Evolutionary conservation across 192 early-diverging fungal species (phyloP).

Genomic region (Geranomyces michiganensis): DNA sequence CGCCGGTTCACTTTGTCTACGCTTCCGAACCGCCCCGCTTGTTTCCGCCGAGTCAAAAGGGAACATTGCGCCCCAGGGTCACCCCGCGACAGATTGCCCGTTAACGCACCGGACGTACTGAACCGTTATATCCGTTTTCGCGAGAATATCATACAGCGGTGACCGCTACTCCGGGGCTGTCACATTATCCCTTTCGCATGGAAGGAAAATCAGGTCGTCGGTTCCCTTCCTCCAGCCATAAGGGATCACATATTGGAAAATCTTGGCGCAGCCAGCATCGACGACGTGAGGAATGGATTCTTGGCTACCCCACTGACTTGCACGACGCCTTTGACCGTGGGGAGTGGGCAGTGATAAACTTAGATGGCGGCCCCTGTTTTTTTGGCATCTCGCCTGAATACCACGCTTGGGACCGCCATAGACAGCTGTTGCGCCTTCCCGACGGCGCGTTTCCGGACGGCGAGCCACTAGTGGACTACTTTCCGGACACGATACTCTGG

Average conservation of each 20-base stretch:
- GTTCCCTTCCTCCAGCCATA: neutral
- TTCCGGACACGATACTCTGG: slow-evolving; percentile 10
- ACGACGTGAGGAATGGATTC: slow-evolving; percentile 6
- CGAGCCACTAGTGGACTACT: slow-evolving; percentile 1
- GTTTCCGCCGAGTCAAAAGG: too few species aligned
- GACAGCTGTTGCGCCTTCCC: neutral
- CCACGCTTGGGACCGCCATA: slow-evolving; percentile 1
- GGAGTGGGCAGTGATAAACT: neutral
- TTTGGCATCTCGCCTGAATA: slow-evolving; percentile 4
- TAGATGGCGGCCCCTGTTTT: neutral
- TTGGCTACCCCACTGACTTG: neutral
- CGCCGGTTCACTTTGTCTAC: slow-evolving; percentile 7
- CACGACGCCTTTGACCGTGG: slow-evolving; percentile 11
- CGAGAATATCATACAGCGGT: neutral
- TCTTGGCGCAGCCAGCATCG: neutral
- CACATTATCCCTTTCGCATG: slow-evolving; percentile 19
- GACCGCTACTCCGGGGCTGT: neutral
- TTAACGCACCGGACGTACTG: neutral
- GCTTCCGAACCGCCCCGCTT: slow-evolving; percentile 5
- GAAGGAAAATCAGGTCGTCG: slow-evolving; percentile 13
- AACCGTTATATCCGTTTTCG: slow-evolving; percentile 2
- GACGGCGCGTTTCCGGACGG: neutral
- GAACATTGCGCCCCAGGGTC: too few species aligned
- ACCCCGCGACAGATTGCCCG: neutral
- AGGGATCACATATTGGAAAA: slow-evolving; percentile 15